Percentiles rank a stretch among this genome's conserved stretches.
Evolutionary conservation across 306 rosid species (phyloP).

Genomic region (Glycine tomentella): DNA sequence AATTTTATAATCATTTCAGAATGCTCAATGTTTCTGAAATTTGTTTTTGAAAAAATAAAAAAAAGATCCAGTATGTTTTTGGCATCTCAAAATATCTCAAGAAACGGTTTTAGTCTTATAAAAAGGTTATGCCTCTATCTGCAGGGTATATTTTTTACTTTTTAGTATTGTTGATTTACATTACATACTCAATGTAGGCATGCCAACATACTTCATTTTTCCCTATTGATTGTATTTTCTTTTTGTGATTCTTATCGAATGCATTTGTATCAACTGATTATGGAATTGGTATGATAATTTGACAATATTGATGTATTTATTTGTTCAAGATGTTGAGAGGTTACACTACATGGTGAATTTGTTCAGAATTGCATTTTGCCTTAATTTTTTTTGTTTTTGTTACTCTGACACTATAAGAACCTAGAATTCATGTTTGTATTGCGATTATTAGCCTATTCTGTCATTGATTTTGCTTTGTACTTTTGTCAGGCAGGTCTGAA

Average conservation of each 20-base stretch:
- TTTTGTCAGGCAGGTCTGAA: conserved; percentile 60
- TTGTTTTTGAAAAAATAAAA: neutral
- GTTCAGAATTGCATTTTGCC: neutral
- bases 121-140: neutral
- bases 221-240: neutral
- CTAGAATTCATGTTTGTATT: neutral
- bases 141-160: neutral
- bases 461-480: neutral
- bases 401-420: neutral
- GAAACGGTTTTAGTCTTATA: too few species aligned
- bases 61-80: neutral
- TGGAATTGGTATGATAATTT: neutral
- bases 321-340: neutral
- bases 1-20: neutral
- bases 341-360: conserved; percentile 9
- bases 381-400: neutral
- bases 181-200: neutral
- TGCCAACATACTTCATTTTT: neutral
- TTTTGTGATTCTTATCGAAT: too few species aligned
- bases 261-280: neutral
- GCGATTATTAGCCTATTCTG: neutral
- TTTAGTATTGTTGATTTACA: neutral
- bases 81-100: neutral
- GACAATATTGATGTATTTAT: neutral
- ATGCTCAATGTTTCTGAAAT: neutral